Percentiles rank a stretch among this genome's conserved stretches.
These are phyloP conservation scores for Phoma herbarum DNA, from an alignment of 2,329 filamentous ascomycete species.

Conservation along the genomic window DNA sequence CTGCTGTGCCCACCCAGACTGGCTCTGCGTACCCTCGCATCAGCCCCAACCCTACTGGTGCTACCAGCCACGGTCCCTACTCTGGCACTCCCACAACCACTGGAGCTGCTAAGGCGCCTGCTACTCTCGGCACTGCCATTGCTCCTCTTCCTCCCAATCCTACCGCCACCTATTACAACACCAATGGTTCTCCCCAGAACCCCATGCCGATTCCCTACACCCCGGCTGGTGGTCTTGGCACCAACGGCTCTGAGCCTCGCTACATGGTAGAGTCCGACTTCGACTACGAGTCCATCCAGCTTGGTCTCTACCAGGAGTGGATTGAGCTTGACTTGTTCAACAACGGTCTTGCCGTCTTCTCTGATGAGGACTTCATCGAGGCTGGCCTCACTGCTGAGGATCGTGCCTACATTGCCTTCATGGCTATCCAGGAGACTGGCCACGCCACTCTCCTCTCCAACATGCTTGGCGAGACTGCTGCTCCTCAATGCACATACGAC, in stretches of 20 bases:
- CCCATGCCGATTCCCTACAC: constrained; percentile 75
- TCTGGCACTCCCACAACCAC: constrained; percentile 73
- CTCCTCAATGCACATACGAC: constrained; percentile 80
- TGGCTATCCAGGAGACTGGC: constrained; percentile 79
- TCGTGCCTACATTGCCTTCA: constrained; percentile 75
- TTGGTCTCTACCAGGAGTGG: constrained; percentile 83
- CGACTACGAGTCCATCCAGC: constrained; percentile 78
- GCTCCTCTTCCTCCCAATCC: constrained; percentile 65
- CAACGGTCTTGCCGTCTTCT: constrained; percentile 75
- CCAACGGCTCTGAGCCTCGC: constrained; percentile 77
- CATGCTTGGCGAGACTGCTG: constrained; percentile 76
- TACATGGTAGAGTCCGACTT: constrained; percentile 84
- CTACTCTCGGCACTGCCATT: constrained; percentile 66
- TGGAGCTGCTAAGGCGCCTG: constrained; percentile 69
- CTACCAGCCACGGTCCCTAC: constrained; percentile 74
- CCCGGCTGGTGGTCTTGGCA: constrained; percentile 75
- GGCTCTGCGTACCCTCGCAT: constrained; percentile 55
- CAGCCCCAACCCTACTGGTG: constrained; percentile 62
- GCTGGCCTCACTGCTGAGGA: constrained; percentile 75
- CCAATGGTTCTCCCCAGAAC: constrained; percentile 73
- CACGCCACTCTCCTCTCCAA: constrained; percentile 81
- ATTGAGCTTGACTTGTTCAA: constrained; percentile 87
- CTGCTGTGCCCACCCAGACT: constrained; percentile 46
- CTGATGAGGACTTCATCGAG: constrained; percentile 71
- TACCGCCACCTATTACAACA: constrained; percentile 74